Percentiles rank a stretch among this genome's conserved stretches.
Conservation (phyloP, 139 green algal species). For the Tetraselmis chui region DNA sequence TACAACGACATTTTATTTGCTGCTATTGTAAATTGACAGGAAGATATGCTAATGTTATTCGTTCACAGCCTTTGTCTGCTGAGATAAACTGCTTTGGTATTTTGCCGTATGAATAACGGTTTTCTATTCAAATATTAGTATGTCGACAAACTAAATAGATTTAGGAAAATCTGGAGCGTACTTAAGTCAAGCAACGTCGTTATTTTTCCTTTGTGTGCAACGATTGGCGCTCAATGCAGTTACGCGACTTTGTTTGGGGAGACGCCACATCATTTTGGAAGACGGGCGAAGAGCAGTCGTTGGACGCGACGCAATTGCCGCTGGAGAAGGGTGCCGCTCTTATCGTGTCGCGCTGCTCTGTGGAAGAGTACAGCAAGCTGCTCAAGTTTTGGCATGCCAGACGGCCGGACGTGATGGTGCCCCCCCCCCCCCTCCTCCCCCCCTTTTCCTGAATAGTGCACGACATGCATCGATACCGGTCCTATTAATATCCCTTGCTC, state of each 20-base stretch:
- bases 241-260: background rate
- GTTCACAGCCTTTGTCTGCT: no score
- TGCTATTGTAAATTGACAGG: no score
- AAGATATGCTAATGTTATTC: no score
- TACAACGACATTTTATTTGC: no score
- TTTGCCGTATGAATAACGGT: no score
- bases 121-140: no score
- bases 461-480: background rate
- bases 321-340: conserved; percentile 13
- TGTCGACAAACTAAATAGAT: no score
- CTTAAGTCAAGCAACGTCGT: no score
- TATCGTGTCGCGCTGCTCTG: conserved; percentile 8
- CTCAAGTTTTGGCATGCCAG: conserved; percentile 2
- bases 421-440: background rate
- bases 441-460: background rate
- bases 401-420: conserved; percentile 13
- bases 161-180: no score
- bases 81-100: no score
- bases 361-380: conserved; percentile 13
- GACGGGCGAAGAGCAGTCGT: background rate
- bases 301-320: conserved; percentile 8
- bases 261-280: background rate
- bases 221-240: background rate
- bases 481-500: no score
- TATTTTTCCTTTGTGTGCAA: background rate